Conservation (phyloP, 352 stramenopile species). For the Phytopythium sindhum region DNA sequence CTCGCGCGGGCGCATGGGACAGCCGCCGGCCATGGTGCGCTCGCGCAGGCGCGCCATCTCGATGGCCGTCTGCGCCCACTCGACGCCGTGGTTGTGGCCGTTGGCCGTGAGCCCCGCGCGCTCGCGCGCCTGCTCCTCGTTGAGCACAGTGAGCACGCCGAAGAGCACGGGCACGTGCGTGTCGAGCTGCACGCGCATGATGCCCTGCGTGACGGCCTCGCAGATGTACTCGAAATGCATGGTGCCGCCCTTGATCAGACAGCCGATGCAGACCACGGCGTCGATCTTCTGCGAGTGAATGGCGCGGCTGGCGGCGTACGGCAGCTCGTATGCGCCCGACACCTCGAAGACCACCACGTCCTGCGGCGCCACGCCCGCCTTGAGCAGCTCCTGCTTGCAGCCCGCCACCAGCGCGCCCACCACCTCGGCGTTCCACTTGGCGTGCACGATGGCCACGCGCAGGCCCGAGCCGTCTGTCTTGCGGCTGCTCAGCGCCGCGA, state of each 20-base stretch:
- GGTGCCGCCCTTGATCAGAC: constrained; percentile 96
- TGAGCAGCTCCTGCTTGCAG: constrained; percentile 59
- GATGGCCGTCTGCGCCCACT: constrained; percentile 96
- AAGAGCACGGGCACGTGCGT: constrained; percentile 87
- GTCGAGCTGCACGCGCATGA: constrained; percentile 96
- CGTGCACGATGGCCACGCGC: constrained; percentile 79
- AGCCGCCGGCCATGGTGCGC: constrained; percentile 48
- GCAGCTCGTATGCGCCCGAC: constrained; percentile 96
- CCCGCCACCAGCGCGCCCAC: constrained; percentile 66
- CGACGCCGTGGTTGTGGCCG: constrained; percentile 94
- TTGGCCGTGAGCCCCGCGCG: constrained; percentile 79
- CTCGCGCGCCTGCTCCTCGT: constrained; percentile 94
- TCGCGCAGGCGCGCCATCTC: constrained; percentile 94
- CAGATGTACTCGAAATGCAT: constrained; percentile 99
- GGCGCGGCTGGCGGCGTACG: constrained; percentile 90
- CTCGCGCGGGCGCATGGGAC: constrained; percentile 64
- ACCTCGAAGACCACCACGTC: constrained; percentile 83
- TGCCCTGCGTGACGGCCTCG: constrained; percentile 93
- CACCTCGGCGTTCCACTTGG: constrained; percentile 86
- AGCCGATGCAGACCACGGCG: constrained; percentile 95
- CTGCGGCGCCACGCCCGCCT: constrained; percentile 50
- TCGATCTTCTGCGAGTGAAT: constrained; percentile 93
- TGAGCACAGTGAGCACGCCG: constrained; percentile 95
- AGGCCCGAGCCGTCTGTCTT: constrained; percentile 75
- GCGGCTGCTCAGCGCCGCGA: constrained; percentile 65